A percentile compares a stretch with the other conserved stretches of the same genome.
Conservation (phyloP, 2,329 filamentous ascomycete species). For the Fonsecaea monophora region DNA sequence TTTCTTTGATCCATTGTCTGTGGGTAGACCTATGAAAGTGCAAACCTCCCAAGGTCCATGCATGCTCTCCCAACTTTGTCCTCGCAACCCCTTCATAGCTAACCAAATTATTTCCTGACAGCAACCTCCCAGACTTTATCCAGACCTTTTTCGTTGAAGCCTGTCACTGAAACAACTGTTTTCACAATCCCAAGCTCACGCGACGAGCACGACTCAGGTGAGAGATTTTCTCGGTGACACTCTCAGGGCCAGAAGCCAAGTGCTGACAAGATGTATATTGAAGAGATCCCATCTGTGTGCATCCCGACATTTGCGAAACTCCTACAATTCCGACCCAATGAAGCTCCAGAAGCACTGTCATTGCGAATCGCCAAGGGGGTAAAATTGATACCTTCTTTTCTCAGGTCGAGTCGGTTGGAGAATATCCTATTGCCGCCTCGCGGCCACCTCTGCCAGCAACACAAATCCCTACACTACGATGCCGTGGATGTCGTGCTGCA, state of each 20-base stretch:
- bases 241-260: background rate
- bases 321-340: slow-evolving; percentile 31
- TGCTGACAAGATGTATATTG: slow-evolving; percentile 33
- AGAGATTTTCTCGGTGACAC: background rate
- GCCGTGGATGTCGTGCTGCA: slow-evolving; percentile 32
- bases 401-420: slow-evolving; percentile 37
- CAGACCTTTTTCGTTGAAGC: background rate
- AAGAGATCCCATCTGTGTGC: slow-evolving; percentile 26
- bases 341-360: slow-evolving; percentile 18
- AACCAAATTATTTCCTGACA: background rate
- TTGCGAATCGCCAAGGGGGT: slow-evolving; percentile 30
- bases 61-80: background rate
- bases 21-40: background rate
- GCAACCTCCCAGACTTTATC: background rate
- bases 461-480: slow-evolving; percentile 36
- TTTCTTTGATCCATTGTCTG: slow-evolving; percentile 4
- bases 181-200: background rate
- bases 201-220: slow-evolving; percentile 2
- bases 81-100: background rate
- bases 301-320: slow-evolving; percentile 27
- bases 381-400: slow-evolving; percentile 31
- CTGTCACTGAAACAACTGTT: background rate
- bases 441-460: slow-evolving; percentile 33
- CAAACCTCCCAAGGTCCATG: background rate
- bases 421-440: slow-evolving; percentile 32